phyloP scores from a whole-genome alignment of 1,284 basidiomycete species.

The Sphaerobolus stellatus region DNA sequence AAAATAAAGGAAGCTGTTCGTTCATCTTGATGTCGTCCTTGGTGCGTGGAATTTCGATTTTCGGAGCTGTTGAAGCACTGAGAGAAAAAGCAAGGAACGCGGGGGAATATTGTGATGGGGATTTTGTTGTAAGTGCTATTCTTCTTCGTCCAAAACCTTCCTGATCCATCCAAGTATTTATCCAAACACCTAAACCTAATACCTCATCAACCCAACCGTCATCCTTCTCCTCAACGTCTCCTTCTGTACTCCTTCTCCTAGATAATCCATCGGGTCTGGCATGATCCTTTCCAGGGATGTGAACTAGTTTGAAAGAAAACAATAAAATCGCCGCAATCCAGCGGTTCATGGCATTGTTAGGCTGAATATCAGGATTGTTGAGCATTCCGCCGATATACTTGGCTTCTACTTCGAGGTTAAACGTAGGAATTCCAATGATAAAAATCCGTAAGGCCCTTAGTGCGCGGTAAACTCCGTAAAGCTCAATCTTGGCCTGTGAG shows the following conservation, averaged over 20 bases:
- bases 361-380: conserved; percentile 39
- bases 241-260: conserved; percentile 14
- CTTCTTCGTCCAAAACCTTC: background rate
- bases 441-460: conserved; percentile 27
- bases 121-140: background rate
- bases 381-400: conserved; percentile 23
- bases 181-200: background rate
- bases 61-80: background rate
- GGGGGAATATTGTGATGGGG: background rate
- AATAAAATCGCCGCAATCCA: conserved; percentile 41
- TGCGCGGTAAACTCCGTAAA: conserved; percentile 39
- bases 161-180: background rate
- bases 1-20: background rate
- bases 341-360: conserved; percentile 35
- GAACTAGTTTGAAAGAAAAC: conserved; percentile 35
- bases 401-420: conserved; percentile 27
- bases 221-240: background rate
- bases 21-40: too few relatives aligned
- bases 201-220: background rate
- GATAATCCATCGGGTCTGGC: conserved; percentile 39
- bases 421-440: conserved; percentile 34
- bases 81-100: background rate
- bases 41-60: background rate
- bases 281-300: conserved; percentile 24
- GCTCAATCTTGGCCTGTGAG: conserved; percentile 42